A percentile compares a stretch with the other conserved stretches of the same genome.
phyloP scores from a whole-genome alignment of 257 asterid species.

The Eustoma russellianum region DNA sequence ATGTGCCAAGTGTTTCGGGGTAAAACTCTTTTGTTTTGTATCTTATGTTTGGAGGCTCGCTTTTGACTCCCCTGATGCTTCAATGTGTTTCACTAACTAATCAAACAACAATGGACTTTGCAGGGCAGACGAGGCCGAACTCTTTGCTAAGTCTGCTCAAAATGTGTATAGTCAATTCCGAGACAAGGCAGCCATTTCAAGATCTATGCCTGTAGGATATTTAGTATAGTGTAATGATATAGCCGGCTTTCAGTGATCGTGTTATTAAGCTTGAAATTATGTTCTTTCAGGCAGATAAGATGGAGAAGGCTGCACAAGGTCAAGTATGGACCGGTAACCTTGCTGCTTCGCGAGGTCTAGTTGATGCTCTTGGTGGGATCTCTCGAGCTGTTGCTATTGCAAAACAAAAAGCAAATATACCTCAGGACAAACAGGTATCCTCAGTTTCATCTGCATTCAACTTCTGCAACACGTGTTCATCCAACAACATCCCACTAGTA shows the following conservation, averaged over 20 bases:
- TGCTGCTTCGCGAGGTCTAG: slow-evolving; percentile 79
- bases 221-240: slow-evolving; percentile 12
- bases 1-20: not conserved
- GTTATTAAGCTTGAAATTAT: slow-evolving; percentile 13
- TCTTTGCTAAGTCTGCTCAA: slow-evolving; percentile 81
- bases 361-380: slow-evolving; percentile 88
- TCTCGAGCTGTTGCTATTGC: slow-evolving; percentile 94
- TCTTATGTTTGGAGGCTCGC: not conserved
- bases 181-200: slow-evolving; percentile 90
- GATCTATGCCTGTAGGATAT: slow-evolving; percentile 81
- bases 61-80: too few species aligned
- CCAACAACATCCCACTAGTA: too few species aligned
- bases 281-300: slow-evolving; percentile 55
- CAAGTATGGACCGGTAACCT: slow-evolving; percentile 96
- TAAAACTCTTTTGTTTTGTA: not conserved
- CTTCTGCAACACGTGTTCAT: not conserved
- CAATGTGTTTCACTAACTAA: too few species aligned
- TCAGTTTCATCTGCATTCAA: not conserved
- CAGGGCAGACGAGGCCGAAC: slow-evolving; percentile 89
- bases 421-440: slow-evolving; percentile 70
- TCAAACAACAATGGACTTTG: slow-evolving; percentile 1
- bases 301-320: slow-evolving; percentile 98
- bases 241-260: slow-evolving; percentile 3
- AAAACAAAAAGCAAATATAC: slow-evolving; percentile 77
- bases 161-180: slow-evolving; percentile 71